A percentile compares a stretch with the other conserved stretches of the same genome.
These are phyloP conservation scores for Cocos nucifera DNA, from an alignment of 176 grass and related monocot species.

Conservation along the genomic window DNA sequence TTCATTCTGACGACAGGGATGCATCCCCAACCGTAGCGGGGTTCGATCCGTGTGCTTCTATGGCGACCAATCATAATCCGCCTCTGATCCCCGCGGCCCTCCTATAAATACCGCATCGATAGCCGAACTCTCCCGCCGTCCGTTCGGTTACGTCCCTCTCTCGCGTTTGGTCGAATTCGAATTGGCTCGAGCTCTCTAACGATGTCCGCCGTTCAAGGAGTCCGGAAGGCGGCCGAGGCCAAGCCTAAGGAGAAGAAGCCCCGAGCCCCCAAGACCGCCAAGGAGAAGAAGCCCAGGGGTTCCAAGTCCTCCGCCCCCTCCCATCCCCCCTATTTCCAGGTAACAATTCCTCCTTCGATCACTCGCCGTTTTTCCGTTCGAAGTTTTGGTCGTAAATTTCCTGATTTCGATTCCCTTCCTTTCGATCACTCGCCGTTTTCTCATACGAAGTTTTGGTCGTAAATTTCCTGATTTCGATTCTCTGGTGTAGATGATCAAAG, in stretches of 20 bases:
- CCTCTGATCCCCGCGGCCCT: no score
- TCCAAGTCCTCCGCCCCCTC: conserved; percentile 21
- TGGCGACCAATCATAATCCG: no score
- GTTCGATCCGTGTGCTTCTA: no score
- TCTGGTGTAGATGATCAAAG: conserved; percentile 72
- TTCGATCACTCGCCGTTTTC: not conserved
- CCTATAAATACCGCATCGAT: no score
- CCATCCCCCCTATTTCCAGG: conserved; percentile 84
- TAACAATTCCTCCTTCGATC: conserved; percentile 4
- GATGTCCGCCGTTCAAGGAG: no score
- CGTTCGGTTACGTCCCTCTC: no score
- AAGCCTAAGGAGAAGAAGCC: not conserved
- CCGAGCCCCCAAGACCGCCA: not conserved
- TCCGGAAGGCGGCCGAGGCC: not conserved
- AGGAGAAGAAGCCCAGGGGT: conserved; percentile 30
- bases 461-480: not conserved
- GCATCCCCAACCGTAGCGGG: no score
- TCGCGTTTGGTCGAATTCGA: no score
- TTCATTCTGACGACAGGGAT: no score
- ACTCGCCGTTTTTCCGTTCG: not conserved
- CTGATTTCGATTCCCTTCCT: not conserved
- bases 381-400: not conserved
- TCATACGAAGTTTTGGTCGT: not conserved
- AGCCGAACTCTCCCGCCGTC: no score
- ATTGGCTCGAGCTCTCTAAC: no score